These are phyloP conservation scores for Ophiognomonia clavigignenti-juglandacearum DNA, from an alignment of 2,329 filamentous ascomycete genomes.

Conservation along the genomic window DNA sequence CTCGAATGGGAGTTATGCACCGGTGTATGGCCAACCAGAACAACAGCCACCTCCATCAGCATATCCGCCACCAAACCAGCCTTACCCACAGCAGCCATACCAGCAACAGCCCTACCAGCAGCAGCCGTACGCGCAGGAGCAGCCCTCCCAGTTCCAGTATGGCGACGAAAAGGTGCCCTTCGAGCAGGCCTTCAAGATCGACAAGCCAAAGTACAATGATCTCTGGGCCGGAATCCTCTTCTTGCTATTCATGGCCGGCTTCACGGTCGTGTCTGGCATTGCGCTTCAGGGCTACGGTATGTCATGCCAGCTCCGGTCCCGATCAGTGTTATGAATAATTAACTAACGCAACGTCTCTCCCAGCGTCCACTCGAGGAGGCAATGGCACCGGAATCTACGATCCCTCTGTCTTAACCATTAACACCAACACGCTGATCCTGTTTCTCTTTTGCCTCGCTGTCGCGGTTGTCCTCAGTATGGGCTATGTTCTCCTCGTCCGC, in stretches of 20 bases:
- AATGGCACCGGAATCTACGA: constrained; percentile 72
- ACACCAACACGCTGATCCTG: constrained; percentile 80
- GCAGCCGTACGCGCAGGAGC: constrained; percentile 11
- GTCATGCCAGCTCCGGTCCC: constrained; percentile 1
- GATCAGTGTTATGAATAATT: constrained; percentile 1
- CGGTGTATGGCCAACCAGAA: not conserved
- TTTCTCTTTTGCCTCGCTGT: constrained; percentile 74
- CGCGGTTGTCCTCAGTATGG: constrained; percentile 69
- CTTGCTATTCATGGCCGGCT: constrained; percentile 45
- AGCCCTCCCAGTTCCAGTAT: constrained; percentile 11
- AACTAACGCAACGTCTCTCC: no score
- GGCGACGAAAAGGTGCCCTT: constrained; percentile 53
- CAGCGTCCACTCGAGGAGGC: constrained; percentile 48
- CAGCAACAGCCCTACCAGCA: constrained; percentile 4
- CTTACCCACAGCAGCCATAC: constrained; percentile 7
- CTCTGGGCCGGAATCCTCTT: constrained; percentile 76
- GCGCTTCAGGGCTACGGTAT: constrained; percentile 68
- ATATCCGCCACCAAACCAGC: constrained; percentile 1
- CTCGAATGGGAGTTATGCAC: not conserved
- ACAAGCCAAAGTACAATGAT: constrained; percentile 85
- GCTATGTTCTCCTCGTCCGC: constrained; percentile 71
- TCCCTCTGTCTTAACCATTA: constrained; percentile 55
- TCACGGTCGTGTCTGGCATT: constrained; percentile 70
- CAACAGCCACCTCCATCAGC: not conserved
- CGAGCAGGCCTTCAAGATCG: constrained; percentile 76